Base-by-base conservation (phyloP, 495 filamentous ascomycete species). In the Niebla homalea region DNA sequence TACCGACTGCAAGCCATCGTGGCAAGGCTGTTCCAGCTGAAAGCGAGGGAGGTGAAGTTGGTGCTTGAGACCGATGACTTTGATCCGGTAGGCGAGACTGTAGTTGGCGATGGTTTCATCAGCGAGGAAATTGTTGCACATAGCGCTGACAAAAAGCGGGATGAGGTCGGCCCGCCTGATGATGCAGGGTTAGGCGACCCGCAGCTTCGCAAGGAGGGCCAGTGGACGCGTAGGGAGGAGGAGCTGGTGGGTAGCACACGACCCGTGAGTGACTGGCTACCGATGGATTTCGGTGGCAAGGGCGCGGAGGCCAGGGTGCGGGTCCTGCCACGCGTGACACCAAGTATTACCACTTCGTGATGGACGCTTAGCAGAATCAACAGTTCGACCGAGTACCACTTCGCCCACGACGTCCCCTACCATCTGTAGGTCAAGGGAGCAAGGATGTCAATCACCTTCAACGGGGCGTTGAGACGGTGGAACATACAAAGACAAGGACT, bases 1-100 rank as follows among this genome's bases (percentile, higher is more conserved):
- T 95, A 93, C 56, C 74, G 76, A 18, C 71, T 95, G 20, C 84
- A 92, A 60, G 85, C 83, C 0, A 68, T 94, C 15, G 83, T 83
- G 0, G 84, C 81, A 5, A 78, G 76, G 49, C 60, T 83, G 54
- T 89, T 93, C 62, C 70, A 69, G 7, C 58, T 88, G 23, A 59
- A 64, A 41, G 83, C 87, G 11, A 70, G 85, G 57, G 63, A 67
- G 36, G 64, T 89, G 43, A 70, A 73, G 51, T 57, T 98, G 48
- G 65, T 88, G 12, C 86, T 80, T 80, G 84, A 92, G 66, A 90
- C 87, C 16, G 81, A 85, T 46, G 84, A 93, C 62, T 82, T 79
- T 77, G 87, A 93, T 67, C 85, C 85, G 1, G 77, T 85, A 0
- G 64, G 59, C n/a, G 59, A 68, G 21, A 57, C 60, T 29, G 76